A percentile compares a stretch with the other conserved stretches of the same genome.
Evolutionary conservation across 352 stramenopile genomes (phyloP).

Genomic region (Pythium brachiatum): DNA sequence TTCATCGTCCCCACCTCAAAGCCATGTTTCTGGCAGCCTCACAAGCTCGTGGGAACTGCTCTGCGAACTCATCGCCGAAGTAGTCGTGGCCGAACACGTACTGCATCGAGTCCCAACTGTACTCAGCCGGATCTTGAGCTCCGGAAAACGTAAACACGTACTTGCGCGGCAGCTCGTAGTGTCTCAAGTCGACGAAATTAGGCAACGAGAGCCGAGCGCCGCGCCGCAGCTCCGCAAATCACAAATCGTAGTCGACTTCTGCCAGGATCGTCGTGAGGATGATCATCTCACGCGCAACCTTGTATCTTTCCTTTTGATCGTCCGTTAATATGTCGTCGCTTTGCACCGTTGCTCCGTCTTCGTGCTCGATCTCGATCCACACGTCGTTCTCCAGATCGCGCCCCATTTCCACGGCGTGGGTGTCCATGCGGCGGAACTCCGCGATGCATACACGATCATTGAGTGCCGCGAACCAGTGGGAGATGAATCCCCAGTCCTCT

Average conservation of each 20-base stretch:
- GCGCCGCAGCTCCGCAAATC: constrained; percentile 8
- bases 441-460: neutral
- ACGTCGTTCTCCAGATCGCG: constrained; percentile 8
- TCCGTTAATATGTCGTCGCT: constrained; percentile 1
- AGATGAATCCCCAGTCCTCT: constrained; percentile 5
- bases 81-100: neutral
- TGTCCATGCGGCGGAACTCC: constrained; percentile 10
- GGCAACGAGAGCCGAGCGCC: neutral
- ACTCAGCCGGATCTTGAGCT: neutral
- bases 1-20: constrained; percentile 4
- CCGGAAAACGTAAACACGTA: constrained; percentile 1
- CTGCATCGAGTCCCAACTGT: constrained; percentile 3
- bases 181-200: constrained; percentile 3
- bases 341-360: neutral
- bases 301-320: constrained; percentile 1
- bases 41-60: neutral
- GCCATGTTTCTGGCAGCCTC: neutral
- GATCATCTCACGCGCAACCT: constrained; percentile 3
- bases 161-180: constrained; percentile 6
- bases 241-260: constrained; percentile 6
- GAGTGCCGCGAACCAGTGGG: constrained; percentile 11
- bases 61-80: neutral
- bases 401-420: neutral
- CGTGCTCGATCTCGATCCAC: constrained; percentile 16
- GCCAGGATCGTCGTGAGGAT: constrained; percentile 9